Base-by-base conservation (phyloP, 2,329 filamentous ascomycete species). In the Neonectria faginata region DNA sequence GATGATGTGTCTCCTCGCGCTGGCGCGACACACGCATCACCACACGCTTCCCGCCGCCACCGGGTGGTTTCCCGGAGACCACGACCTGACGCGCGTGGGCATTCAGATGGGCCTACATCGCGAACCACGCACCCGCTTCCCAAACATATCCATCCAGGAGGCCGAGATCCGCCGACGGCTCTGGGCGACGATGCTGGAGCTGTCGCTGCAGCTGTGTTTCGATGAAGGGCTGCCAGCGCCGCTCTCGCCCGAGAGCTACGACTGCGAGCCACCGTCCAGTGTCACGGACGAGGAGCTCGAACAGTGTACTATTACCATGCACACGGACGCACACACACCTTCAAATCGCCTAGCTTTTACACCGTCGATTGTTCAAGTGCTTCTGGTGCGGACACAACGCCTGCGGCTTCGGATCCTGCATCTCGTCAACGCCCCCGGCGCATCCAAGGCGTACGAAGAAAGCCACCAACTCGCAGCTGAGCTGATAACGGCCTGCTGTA, bases 61-160 rank as follows among this genome's bases (percentile, higher is more conserved):
- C 12, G 33, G 59, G 12, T 54, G 53, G 33, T 53, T 65, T 11
- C 41, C 57, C 10, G 57, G 61, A 12, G 57, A 64, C 12, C 57
- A 67, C 14, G 65, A 64, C 16, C 59, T 67, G n/a, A 64, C 65
- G 14, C 78, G 84, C 10, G 79, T 78, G 2, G 84, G 83, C n/a
- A 80, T 86, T 59, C 78, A 78, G 47, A 85, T 86, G 79, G 84
- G 84, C 3, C 74, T 86, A 10, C 83, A 86, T 69, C 79, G 82
- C 5, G 84, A 86, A 62, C 83, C 84, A 0, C 65, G 68, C 0
- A 76, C 76, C n/a, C 72, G 75, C 55, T 76, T 83, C 3, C 76
- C 79, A 9, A 77, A 75, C 16, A 81, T 81, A 73, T 75, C 79
- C 2, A 65, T 70, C 0, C 74, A 83, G 8, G 75, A 78, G 22